These are phyloP conservation scores for Avena eriantha DNA, from an alignment of 176 grass and related monocot species.

Conservation along the genomic window DNA sequence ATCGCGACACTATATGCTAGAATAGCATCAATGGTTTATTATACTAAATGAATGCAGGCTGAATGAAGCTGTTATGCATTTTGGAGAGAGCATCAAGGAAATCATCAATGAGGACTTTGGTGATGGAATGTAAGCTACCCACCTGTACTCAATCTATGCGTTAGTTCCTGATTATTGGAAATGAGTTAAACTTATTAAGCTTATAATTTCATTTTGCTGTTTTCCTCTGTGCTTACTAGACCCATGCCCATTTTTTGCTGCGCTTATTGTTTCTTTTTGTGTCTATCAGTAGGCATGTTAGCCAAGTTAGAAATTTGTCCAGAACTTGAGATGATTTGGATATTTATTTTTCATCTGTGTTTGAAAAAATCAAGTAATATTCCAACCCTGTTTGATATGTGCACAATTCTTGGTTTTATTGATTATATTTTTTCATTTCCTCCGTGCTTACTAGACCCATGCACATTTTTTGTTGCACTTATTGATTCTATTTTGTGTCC, in stretches of 20 bases:
- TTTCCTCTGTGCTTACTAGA: background rate
- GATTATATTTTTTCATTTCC: background rate
- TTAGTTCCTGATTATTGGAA: background rate
- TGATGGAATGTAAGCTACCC: constrained; percentile 89
- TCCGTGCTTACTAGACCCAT: background rate
- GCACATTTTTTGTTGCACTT: background rate
- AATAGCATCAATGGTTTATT: constrained; percentile 12
- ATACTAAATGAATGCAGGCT: constrained; percentile 48
- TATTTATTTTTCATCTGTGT: constrained; percentile 2
- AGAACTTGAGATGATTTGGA: background rate
- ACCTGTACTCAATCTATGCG: constrained; percentile 24
- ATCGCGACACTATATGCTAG: background rate
- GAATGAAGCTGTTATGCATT: constrained; percentile 99
- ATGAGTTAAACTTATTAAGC: background rate
- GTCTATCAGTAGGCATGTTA: background rate
- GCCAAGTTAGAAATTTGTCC: background rate
- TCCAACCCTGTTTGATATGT: background rate
- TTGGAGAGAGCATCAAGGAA: constrained; percentile 98
- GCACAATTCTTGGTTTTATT: background rate
- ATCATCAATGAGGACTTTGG: constrained; percentile 98
- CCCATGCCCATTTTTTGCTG: background rate
- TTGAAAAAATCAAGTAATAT: background rate
- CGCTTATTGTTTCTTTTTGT: background rate
- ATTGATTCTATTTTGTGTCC: background rate
- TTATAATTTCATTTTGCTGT: background rate